Evolutionary conservation across 495 filamentous ascomycete species (phyloP).

Genomic region (Aspergillus indologenus): DNA sequence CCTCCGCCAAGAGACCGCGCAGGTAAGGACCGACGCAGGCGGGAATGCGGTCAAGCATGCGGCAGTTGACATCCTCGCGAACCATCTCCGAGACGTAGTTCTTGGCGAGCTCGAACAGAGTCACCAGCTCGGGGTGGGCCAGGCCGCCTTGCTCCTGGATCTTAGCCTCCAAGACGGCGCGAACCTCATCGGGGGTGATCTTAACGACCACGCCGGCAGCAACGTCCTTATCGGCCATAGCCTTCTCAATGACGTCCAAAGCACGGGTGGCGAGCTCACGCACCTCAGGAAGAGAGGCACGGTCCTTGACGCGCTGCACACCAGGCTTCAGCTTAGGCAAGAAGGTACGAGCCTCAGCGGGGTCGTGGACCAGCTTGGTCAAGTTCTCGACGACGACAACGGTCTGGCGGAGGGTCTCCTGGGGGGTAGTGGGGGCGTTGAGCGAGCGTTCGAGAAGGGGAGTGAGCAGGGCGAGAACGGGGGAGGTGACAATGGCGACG

Average conservation of each 20-base stretch:
- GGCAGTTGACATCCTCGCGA: slow-evolving; percentile 82
- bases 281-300: slow-evolving; percentile 92
- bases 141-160: slow-evolving; percentile 67
- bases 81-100: slow-evolving; percentile 82
- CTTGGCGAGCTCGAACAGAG: slow-evolving; percentile 65
- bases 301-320: slow-evolving; percentile 80
- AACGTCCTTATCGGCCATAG: slow-evolving; percentile 70
- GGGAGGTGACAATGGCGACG: slow-evolving; percentile 95
- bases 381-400: slow-evolving; percentile 98
- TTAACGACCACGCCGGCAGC: slow-evolving; percentile 59
- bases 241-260: slow-evolving; percentile 84
- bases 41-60: slow-evolving; percentile 69
- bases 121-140: slow-evolving; percentile 53
- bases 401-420: slow-evolving; percentile 93
- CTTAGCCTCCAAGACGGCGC: slow-evolving; percentile 67
- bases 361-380: slow-evolving; percentile 97
- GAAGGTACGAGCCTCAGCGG: slow-evolving; percentile 92
- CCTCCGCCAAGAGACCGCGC: slow-evolving; percentile 59
- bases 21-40: slow-evolving; percentile 70
- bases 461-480: slow-evolving; percentile 93
- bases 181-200: slow-evolving; percentile 73
- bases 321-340: slow-evolving; percentile 93
- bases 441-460: slow-evolving; percentile 91
- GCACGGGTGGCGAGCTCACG: slow-evolving; percentile 84
- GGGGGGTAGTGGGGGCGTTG: slow-evolving; percentile 82